These are phyloP conservation scores for Cordyceps javanica DNA, from an alignment of 2,329 filamentous ascomycete genomes.

Conservation along the genomic window DNA sequence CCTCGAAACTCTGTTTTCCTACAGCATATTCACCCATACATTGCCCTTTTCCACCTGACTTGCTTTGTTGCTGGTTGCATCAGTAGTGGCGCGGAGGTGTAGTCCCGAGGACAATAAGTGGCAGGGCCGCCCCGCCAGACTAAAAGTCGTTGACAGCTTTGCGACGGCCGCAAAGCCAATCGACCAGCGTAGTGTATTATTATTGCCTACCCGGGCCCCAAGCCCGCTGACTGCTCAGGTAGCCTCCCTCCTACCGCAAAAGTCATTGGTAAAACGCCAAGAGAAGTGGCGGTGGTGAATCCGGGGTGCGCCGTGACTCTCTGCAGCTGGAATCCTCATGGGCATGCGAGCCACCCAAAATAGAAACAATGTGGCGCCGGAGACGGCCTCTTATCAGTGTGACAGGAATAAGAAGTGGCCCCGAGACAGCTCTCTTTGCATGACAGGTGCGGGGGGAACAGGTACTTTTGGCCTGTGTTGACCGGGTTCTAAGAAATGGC, in stretches of 20 bases:
- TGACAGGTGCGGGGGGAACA: neutral
- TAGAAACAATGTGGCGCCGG: neutral
- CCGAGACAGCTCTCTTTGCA: neutral
- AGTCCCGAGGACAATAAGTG: neutral
- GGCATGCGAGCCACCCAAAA: neutral
- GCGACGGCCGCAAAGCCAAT: neutral
- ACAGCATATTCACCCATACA: no score
- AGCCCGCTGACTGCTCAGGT: neutral
- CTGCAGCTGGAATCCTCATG: neutral
- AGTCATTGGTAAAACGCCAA: neutral
- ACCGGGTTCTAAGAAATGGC: neutral
- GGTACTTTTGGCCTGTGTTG: neutral
- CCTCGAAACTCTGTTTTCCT: no score
- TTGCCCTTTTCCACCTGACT: no score
- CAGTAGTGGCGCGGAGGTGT: neutral
- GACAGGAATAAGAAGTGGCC: neutral
- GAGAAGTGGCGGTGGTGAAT: neutral
- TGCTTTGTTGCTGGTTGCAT: neutral
- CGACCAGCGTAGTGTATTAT: neutral
- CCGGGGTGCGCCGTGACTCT: neutral
- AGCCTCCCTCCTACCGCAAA: neutral
- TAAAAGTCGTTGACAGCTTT: neutral
- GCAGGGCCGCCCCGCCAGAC: neutral
- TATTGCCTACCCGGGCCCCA: no score
- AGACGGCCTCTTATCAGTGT: no score